Percentiles rank a stretch among this genome's conserved stretches.
phyloP scores from a whole-genome alignment of 352 stramenopile genomes.

The Phytophthora sp. region DNA sequence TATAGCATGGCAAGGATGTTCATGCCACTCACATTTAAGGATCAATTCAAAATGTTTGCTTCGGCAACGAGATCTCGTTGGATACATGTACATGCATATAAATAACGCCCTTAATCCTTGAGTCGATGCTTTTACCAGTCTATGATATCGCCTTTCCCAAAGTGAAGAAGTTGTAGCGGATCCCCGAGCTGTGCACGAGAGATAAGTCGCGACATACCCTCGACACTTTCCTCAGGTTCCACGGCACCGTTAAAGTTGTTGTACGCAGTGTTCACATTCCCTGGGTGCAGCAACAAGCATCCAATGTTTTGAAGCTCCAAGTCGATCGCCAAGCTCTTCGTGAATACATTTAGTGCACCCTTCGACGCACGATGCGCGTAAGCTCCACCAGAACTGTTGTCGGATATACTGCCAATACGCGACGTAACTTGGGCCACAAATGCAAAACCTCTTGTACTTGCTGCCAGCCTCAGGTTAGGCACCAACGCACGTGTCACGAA shows the following conservation, averaged over 20 bases:
- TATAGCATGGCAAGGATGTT: too few species aligned
- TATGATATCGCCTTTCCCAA: conserved; percentile 55
- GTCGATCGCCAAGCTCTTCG: conserved; percentile 54
- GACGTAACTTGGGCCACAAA: conserved; percentile 60
- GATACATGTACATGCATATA: too few species aligned
- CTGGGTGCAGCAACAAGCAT: conserved; percentile 52
- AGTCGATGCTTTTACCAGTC: conserved; percentile 73
- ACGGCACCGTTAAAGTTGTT: conserved; percentile 38
- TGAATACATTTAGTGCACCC: conserved; percentile 72
- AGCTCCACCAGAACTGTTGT: conserved; percentile 34
- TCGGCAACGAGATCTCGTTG: too few species aligned
- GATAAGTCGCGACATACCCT: conserved; percentile 44
- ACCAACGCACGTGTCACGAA: conserved; percentile 49
- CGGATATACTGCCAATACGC: conserved; percentile 54
- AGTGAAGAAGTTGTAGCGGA: conserved; percentile 48
- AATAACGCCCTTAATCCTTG: too few species aligned
- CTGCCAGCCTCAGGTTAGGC: conserved; percentile 47
- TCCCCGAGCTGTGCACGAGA: conserved; percentile 40
- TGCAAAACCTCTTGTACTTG: conserved; percentile 27
- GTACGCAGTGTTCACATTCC: conserved; percentile 59
- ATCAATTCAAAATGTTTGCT: too few species aligned
- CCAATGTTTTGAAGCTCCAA: conserved; percentile 52
- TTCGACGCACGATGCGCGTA: conserved; percentile 80
- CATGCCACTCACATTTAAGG: too few species aligned
- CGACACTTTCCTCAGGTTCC: conserved; percentile 46